Evolutionary conservation across 2,329 filamentous ascomycete genomes (phyloP).

Genomic region (Aspergillus ustus): DNA sequence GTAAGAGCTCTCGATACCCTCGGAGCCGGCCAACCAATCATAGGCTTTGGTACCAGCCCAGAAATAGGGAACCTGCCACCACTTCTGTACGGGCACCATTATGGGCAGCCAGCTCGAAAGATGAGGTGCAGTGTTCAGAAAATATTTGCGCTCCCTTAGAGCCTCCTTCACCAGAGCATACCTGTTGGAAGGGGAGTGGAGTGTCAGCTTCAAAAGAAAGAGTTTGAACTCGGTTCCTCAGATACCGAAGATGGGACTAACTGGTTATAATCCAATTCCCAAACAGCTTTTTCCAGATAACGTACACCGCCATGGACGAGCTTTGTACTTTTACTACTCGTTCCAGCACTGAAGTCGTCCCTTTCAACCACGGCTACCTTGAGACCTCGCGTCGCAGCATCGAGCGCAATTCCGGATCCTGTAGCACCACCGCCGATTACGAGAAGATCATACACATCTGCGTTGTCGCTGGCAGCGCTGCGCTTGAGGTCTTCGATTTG

Average conservation of each 20-base stretch:
- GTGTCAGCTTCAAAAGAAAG: constrained; percentile 6
- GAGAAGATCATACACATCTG: constrained; percentile 71
- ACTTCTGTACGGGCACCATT: constrained; percentile 79
- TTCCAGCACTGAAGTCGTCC: constrained; percentile 81
- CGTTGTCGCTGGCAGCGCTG: constrained; percentile 36
- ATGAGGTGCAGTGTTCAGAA: constrained; percentile 81
- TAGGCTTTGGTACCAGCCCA: constrained; percentile 77
- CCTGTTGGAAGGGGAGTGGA: constrained; percentile 27
- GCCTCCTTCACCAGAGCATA: constrained; percentile 79
- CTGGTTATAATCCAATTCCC: constrained; percentile 83
- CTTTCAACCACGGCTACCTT: constrained; percentile 81
- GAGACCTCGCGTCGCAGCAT: constrained; percentile 77
- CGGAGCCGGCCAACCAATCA: constrained; percentile 81
- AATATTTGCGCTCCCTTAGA: constrained; percentile 80
- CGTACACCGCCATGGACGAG: constrained; percentile 83
- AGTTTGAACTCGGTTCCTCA: neutral
- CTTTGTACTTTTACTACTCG: constrained; percentile 86
- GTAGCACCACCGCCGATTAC: constrained; percentile 81
- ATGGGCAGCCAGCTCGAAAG: constrained; percentile 81
- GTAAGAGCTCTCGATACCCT: constrained; percentile 88
- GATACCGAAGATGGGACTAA: constrained; percentile 41
- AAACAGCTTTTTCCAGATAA: constrained; percentile 84
- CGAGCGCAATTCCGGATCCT: constrained; percentile 78
- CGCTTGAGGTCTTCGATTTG: constrained; percentile 58
- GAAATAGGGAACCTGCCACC: constrained; percentile 81